Base-by-base conservation (phyloP, 225 moss, liverwort and hornwort genomes). In the Neckera pumila region DNA sequence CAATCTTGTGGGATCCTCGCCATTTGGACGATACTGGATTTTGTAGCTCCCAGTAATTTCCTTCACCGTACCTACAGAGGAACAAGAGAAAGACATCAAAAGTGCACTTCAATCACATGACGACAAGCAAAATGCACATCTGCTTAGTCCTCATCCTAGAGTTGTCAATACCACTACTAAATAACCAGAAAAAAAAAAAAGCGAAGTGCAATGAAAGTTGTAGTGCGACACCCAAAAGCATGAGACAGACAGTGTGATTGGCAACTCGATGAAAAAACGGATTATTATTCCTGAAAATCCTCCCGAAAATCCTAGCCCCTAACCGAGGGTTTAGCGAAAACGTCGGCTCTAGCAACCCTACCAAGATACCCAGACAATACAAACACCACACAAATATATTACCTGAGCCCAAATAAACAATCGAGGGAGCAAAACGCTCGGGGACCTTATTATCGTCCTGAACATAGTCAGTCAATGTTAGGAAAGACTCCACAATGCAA, bases 31-130 rank as follows among this genome's bases (percentile, higher is more conserved):
- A 54, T 54, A 54, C 17, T 54, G 54, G 19, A 54, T 54, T 54
- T 54, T 18, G 19, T 54, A 54, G 54, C 54, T 54, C 19, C 19
- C 18, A 54, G 97, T 97, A 67, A 97, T 89, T 66, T 97, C 89
- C 90, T 92, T 95, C 89, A 98, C 97, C 94, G 97, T 87, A 54
- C 96, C 97, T 97, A 86, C 10, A 56, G 65, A 85, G 31, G 47
- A 54, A 54, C 17, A 54, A 1, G 2, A 54, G 54, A 54, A 54
- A 18, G 56, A 62, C 9, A 77, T n/a, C 70, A 34, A 38, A 86
- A 83, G 70, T 71, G 40, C 34, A 76, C 23, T 42, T 84, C 80
- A 85, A 67, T 14, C 36, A 26, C 36, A 17, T 19, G 17, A 67
- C 49, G 34, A 53, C 60, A 81, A 36, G 38, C 57, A 80, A 34